phyloP scores from a whole-genome alignment of 202 grass and related monocot species.

The Musa balbisiana region DNA sequence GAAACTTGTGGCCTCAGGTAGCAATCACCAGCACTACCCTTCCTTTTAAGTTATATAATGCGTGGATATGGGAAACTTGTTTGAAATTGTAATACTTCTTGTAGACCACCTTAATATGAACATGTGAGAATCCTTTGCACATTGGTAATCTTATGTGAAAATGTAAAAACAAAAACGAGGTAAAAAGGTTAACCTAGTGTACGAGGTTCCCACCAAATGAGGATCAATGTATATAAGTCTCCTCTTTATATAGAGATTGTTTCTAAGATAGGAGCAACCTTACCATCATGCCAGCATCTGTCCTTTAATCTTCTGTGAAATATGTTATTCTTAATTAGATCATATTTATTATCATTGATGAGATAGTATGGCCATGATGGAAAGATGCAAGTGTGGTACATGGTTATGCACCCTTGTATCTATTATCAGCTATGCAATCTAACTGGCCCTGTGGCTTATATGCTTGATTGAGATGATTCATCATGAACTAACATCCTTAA shows the following conservation, averaged over 20 bases:
- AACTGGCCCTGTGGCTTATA: not conserved
- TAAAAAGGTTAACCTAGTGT: no score
- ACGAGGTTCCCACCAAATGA: no score
- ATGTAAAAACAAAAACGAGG: no score
- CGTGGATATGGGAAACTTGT: not conserved
- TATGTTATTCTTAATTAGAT: no score
- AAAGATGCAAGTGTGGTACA: not conserved
- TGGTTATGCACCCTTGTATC: not conserved
- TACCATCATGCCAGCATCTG: no score
- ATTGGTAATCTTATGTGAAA: no score
- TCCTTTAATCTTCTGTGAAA: no score
- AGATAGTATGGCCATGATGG: not conserved
- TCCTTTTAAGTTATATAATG: not conserved
- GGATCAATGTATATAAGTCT: no score
- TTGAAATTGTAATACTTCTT: not conserved
- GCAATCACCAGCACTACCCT: not conserved
- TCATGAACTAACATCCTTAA: not conserved
- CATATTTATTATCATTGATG: no score
- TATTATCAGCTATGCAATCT: not conserved
- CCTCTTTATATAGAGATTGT: no score
- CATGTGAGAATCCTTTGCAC: not conserved
- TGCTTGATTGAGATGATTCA: not conserved
- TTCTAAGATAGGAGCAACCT: no score
- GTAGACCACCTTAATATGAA: not conserved
- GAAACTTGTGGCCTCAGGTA: conserved; percentile 4